Percentiles rank a stretch among this genome's conserved stretches.
Conservation (phyloP, 306 rosid genomes). For the Malus sylvestris region DNA sequence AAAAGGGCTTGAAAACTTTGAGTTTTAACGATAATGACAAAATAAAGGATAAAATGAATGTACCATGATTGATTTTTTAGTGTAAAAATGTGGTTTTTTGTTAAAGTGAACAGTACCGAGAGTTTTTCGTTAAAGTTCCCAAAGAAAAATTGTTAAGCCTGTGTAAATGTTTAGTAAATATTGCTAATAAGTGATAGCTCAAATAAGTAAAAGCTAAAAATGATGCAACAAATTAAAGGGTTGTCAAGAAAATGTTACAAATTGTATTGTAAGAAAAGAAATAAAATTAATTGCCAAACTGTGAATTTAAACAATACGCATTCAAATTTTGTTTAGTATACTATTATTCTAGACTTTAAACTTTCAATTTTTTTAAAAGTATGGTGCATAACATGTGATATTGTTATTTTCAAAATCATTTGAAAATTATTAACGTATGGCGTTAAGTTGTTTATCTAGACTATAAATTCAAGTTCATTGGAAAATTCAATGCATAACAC, state of each 20-base stretch:
- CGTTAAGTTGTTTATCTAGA: not conserved
- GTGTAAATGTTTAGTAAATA: not conserved
- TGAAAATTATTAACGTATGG: too few relatives aligned
- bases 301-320: not conserved
- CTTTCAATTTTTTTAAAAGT: not conserved
- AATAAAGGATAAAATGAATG: too few relatives aligned
- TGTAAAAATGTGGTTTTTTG: too few relatives aligned
- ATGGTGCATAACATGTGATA: not conserved
- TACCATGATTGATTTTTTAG: too few relatives aligned
- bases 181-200: not conserved
- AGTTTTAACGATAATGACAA: too few relatives aligned
- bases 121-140: too few relatives aligned
- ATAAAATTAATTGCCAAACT: not conserved
- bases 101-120: too few relatives aligned
- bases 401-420: not conserved
- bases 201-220: not conserved
- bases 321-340: not conserved
- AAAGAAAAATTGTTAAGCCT: not conserved
- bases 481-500: not conserved
- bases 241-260: not conserved
- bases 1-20: too few relatives aligned
- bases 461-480: too few relatives aligned
- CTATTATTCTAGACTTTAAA: not conserved
- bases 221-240: not conserved
- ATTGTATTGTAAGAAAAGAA: too few relatives aligned